These are phyloP conservation scores for Neofusicoccum kwambonambiense DNA, from an alignment of 2,329 filamentous ascomycete species.

Conservation along the genomic window DNA sequence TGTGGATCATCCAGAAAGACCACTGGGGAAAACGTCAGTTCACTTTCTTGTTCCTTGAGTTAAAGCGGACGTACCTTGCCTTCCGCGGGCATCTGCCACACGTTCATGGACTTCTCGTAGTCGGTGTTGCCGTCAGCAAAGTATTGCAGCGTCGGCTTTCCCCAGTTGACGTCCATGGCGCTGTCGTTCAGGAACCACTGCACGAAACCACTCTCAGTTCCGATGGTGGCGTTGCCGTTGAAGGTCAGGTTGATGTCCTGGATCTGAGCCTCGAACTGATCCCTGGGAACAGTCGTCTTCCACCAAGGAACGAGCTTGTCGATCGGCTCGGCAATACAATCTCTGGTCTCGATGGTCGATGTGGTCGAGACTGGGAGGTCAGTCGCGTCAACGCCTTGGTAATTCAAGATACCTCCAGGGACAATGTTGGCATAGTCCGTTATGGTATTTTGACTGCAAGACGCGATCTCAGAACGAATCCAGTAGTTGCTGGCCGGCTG, in stretches of 20 bases:
- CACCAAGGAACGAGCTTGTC: constrained; percentile 38
- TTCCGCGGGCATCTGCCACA: constrained; percentile 28
- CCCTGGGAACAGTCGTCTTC: constrained; percentile 3
- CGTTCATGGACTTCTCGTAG: constrained; percentile 28
- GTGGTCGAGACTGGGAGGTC: constrained; percentile 3
- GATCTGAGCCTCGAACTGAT: constrained; percentile 16
- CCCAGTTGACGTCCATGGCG: constrained; percentile 37
- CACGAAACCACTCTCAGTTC: constrained; percentile 21
- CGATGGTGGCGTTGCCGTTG: constrained; percentile 5
- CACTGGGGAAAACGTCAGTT: constrained; percentile 26
- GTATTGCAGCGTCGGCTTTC: constrained; percentile 37
- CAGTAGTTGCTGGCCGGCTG: constrained; percentile 34
- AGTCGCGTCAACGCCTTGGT: constrained; percentile 31
- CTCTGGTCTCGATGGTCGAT: constrained; percentile 4
- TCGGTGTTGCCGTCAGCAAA: constrained; percentile 30
- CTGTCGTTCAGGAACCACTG: constrained; percentile 42
- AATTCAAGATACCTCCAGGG: constrained; percentile 41
- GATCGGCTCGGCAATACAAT: constrained; percentile 29
- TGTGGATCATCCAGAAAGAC: constrained; percentile 52
- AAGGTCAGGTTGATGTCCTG: constrained; percentile 22
- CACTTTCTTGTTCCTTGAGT: background rate
- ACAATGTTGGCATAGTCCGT: constrained; percentile 34
- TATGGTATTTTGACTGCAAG: background rate
- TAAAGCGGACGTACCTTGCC: constrained; percentile 19
- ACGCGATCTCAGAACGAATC: constrained; percentile 34